phyloP scores from a whole-genome alignment of 106 monocot genomes.

The Acorus calamus region DNA sequence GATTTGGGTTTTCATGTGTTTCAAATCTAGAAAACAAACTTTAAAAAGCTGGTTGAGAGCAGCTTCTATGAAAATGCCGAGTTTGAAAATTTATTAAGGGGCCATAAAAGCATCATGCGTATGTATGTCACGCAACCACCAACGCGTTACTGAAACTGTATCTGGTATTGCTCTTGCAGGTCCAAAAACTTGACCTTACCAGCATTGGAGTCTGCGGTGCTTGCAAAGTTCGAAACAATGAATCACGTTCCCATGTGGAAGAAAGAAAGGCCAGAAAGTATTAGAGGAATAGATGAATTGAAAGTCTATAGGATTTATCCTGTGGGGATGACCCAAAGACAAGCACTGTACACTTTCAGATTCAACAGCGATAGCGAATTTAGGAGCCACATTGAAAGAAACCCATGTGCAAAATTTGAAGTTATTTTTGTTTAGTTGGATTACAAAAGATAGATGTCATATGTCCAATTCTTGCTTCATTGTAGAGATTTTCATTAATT shows the following conservation, averaged over 20 bases:
- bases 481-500: too few relatives aligned
- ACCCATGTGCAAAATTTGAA: constrained; percentile 71
- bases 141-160: not conserved
- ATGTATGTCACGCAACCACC: not conserved
- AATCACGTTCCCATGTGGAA: constrained; percentile 73
- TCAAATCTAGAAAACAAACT: too few relatives aligned
- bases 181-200: constrained; percentile 28
- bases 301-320: constrained; percentile 75
- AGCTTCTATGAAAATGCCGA: too few relatives aligned
- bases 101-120: not conserved
- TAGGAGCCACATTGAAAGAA: constrained; percentile 29
- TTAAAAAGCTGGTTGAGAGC: too few relatives aligned
- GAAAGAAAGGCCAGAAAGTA: constrained; percentile 48
- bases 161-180: constrained; percentile 11
- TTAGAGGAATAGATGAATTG: constrained; percentile 47
- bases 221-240: constrained; percentile 40
- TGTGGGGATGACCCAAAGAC: constrained; percentile 64
- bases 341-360: constrained; percentile 58
- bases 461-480: too few relatives aligned
- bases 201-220: constrained; percentile 44
- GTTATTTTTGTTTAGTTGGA: constrained; percentile 62
- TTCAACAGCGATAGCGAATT: constrained; percentile 45
- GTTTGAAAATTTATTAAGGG: not conserved
- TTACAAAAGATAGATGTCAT: too few relatives aligned
- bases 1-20: too few relatives aligned